phyloP scores from a whole-genome alignment of 2,329 filamentous ascomycete genomes.

The Diaporthe destruens region DNA sequence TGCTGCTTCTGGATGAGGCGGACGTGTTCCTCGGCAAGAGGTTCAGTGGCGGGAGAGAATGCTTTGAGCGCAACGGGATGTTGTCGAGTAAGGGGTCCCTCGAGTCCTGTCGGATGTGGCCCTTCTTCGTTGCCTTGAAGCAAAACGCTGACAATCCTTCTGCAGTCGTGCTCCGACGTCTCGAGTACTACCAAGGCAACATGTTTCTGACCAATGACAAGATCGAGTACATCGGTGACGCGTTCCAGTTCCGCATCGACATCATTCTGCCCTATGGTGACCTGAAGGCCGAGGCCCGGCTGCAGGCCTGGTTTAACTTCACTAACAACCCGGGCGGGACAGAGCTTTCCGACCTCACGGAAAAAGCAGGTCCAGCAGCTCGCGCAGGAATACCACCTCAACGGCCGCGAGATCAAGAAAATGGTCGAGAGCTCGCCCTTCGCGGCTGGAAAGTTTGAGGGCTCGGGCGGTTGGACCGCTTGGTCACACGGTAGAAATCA shows the following conservation, averaged over 20 bases:
- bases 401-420: slow-evolving; percentile 66
- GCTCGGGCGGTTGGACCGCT: too few relatives aligned
- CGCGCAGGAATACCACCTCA: slow-evolving; percentile 54
- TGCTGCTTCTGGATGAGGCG: slow-evolving; percentile 59
- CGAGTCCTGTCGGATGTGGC: background rate
- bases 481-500: too few relatives aligned
- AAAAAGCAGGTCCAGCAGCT: slow-evolving; percentile 53
- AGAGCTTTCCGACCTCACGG: slow-evolving; percentile 48
- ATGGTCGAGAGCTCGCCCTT: slow-evolving; percentile 52
- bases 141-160: background rate
- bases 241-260: slow-evolving; percentile 54
- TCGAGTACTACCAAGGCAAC: slow-evolving; percentile 54
- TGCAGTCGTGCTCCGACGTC: slow-evolving; percentile 48
- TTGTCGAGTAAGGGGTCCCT: slow-evolving; percentile 45
- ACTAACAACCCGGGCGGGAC: slow-evolving; percentile 47
- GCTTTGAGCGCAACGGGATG: slow-evolving; percentile 55
- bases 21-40: too few relatives aligned
- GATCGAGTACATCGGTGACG: slow-evolving; percentile 51
- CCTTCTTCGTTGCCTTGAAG: background rate
- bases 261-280: slow-evolving; percentile 50
- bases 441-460: slow-evolving; percentile 5
- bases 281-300: slow-evolving; percentile 47
- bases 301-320: slow-evolving; percentile 54
- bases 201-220: slow-evolving; percentile 55
- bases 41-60: slow-evolving; percentile 45